Conservation (phyloP, 2,329 filamentous ascomycete species). For the Neopestalotiopsis rosae region DNA sequence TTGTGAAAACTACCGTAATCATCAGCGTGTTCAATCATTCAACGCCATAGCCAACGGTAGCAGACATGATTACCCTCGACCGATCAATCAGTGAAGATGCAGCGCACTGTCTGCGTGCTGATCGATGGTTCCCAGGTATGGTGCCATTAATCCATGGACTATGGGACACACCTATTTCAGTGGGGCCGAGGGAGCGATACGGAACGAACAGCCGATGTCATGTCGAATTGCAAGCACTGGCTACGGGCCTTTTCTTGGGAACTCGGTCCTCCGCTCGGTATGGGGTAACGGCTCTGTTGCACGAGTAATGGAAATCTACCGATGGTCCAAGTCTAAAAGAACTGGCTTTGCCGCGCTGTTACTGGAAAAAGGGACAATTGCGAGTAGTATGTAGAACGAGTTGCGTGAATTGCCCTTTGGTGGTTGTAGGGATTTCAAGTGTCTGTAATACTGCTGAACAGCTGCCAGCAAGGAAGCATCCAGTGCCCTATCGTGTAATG, state of each 20-base stretch:
- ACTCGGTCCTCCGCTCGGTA: slow-evolving; percentile 4
- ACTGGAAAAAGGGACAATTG: not conserved
- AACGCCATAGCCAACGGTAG: not conserved
- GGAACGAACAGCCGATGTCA: slow-evolving; percentile 11
- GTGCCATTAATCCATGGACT: not conserved
- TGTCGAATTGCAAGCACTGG: not conserved
- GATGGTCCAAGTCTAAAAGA: not conserved
- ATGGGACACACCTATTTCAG: not conserved
- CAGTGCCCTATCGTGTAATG: too few species aligned
- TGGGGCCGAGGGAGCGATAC: slow-evolving; percentile 12
- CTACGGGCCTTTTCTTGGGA: slow-evolving; percentile 3
- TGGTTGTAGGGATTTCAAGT: not conserved
- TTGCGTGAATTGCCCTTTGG: not conserved
- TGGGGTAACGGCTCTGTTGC: slow-evolving; percentile 7
- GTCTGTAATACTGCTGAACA: too few species aligned
- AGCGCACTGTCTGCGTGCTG: not conserved
- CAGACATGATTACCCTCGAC: not conserved
- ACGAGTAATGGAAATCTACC: slow-evolving; percentile 5
- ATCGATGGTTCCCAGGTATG: not conserved
- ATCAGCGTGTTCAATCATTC: too few species aligned
- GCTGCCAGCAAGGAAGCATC: too few species aligned
- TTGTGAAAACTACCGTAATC: too few species aligned
- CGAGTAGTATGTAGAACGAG: not conserved
- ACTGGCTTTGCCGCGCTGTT: not conserved
- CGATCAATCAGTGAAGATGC: not conserved